A percentile compares a stretch with the other conserved stretches of the same genome.
Conservation (phyloP, 768 basidiomycete genomes). For the Trametes sanguinea region DNA sequence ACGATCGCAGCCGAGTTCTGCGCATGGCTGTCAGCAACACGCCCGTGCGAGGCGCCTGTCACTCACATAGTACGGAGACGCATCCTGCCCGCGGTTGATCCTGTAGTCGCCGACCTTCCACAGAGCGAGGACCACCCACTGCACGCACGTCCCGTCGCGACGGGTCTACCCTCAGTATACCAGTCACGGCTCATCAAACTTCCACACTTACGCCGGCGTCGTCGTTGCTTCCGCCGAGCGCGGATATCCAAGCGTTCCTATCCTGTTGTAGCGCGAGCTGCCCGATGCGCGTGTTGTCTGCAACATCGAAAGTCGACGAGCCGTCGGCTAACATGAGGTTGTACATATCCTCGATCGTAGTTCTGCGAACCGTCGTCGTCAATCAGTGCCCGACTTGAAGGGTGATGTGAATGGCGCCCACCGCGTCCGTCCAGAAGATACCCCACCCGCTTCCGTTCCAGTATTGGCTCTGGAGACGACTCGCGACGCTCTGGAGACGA, state of each 20-base stretch:
- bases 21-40: background rate
- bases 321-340: constrained; percentile 58
- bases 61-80: constrained; percentile 26
- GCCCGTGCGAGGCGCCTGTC: background rate
- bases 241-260: constrained; percentile 43
- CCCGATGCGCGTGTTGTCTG: constrained; percentile 49
- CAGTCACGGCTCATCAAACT: background rate
- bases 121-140: constrained; percentile 60
- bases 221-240: constrained; percentile 53
- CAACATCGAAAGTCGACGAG: constrained; percentile 42
- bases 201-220: constrained; percentile 47
- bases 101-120: constrained; percentile 64
- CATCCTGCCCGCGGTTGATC: constrained; percentile 37
- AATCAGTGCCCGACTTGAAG: background rate
- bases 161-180: background rate
- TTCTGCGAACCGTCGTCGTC: constrained; percentile 41
- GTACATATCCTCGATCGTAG: constrained; percentile 55
- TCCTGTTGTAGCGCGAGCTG: constrained; percentile 40
- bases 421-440: constrained; percentile 58
- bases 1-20: constrained; percentile 50
- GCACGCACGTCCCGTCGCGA: background rate
- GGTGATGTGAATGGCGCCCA: constrained; percentile 29
- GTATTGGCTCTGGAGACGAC: constrained; percentile 38
- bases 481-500: constrained; percentile 29
- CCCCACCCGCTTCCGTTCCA: constrained; percentile 52